Evolutionary conservation across 768 basidiomycete species (phyloP).

Genomic region (Macrolepiota dolichaula): DNA sequence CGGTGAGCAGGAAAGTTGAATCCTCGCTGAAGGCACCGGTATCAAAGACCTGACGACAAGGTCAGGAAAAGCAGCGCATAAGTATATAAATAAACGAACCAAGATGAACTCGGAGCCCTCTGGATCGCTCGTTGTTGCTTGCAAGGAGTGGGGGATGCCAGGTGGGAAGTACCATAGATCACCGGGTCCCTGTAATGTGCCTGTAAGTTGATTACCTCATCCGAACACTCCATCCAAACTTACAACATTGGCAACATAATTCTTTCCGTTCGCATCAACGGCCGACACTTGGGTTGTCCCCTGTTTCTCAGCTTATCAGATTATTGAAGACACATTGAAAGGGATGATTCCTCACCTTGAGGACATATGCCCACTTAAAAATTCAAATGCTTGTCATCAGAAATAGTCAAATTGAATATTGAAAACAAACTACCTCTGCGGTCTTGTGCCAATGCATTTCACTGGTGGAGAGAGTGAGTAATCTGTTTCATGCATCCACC

Average conservation of each 20-base stretch:
- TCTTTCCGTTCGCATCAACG: constrained; percentile 44
- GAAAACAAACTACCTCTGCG: constrained; percentile 30
- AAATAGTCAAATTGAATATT: neutral
- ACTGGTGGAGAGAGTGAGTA: constrained; percentile 19
- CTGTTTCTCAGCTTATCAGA: constrained; percentile 19
- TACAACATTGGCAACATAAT: constrained; percentile 49
- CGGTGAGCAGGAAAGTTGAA: constrained; percentile 52
- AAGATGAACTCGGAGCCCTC: constrained; percentile 52
- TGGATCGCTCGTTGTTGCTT: constrained; percentile 42
- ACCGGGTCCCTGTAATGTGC: constrained; percentile 31
- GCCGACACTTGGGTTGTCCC: constrained; percentile 46
- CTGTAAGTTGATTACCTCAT: neutral
- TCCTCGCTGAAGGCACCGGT: constrained; percentile 51
- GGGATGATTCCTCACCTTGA: constrained; percentile 26
- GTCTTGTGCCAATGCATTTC: constrained; percentile 56
- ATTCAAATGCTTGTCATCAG: constrained; percentile 6
- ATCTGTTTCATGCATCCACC: too few species aligned
- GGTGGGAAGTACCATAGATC: constrained; percentile 60
- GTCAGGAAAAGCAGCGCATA: neutral
- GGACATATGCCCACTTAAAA: constrained; percentile 49
- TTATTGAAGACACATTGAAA: neutral
- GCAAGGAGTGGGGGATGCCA: constrained; percentile 52
- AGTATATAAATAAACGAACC: constrained; percentile 21
- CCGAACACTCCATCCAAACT: constrained; percentile 12
- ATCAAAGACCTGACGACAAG: constrained; percentile 40